A percentile compares a stretch with the other conserved stretches of the same genome.
Conservation (phyloP, 345 rosid species). For the Ceriops decandra region DNA sequence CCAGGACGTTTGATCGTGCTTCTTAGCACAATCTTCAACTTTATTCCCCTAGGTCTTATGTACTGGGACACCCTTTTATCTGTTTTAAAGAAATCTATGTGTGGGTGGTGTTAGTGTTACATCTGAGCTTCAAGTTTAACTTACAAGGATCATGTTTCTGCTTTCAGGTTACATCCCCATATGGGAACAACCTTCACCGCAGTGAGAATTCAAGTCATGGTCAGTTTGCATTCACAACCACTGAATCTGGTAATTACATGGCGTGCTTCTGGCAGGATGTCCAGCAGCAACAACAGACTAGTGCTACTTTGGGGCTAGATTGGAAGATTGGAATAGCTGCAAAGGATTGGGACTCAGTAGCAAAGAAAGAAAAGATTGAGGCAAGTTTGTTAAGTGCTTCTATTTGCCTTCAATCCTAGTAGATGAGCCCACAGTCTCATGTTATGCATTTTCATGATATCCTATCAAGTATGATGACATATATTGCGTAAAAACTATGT, state of each 20-base stretch:
- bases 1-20: no score
- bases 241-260: slow-evolving; percentile 60
- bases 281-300: slow-evolving; percentile 29
- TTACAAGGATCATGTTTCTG: slow-evolving; percentile 1
- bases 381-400: slow-evolving; percentile 30
- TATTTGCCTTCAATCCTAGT: not conserved
- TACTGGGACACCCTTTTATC: no score
- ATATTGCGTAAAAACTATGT: not conserved
- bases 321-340: slow-evolving; percentile 91
- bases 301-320: slow-evolving; percentile 62
- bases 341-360: slow-evolving; percentile 96
- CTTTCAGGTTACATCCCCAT: slow-evolving; percentile 72
- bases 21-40: no score
- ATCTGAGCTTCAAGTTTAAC: slow-evolving; percentile 1
- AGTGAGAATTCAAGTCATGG: slow-evolving; percentile 57
- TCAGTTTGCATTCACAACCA: slow-evolving; percentile 70
- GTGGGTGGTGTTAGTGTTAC: not conserved
- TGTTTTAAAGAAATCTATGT: not conserved
- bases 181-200: slow-evolving; percentile 66
- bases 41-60: no score
- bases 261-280: slow-evolving; percentile 72
- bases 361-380: slow-evolving; percentile 89
- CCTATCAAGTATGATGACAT: not conserved
- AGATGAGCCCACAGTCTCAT: not conserved
- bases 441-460: not conserved